Evolutionary conservation across 306 rosid species (phyloP).

Genomic region (Carpinus fangiana): DNA sequence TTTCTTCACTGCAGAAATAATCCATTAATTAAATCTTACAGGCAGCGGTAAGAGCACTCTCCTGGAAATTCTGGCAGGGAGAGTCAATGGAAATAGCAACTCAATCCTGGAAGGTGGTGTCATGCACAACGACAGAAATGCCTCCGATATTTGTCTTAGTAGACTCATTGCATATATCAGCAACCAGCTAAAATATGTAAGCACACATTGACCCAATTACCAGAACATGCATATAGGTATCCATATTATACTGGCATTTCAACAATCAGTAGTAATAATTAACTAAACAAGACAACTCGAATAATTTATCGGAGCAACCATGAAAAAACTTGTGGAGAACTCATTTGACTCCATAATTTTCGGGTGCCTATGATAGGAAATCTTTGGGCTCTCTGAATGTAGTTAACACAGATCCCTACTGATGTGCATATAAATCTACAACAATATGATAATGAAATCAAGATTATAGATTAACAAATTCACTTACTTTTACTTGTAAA

Average conservation of each 20-base stretch:
- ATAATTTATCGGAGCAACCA: neutral
- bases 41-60: constrained; percentile 11
- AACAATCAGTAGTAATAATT: neutral
- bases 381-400: no score
- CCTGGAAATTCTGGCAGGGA: constrained; percentile 12
- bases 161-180: constrained; percentile 16
- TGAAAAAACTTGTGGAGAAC: neutral
- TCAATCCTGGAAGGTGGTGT: constrained; percentile 3
- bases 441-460: neutral
- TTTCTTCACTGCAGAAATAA: neutral
- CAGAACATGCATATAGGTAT: neutral
- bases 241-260: neutral
- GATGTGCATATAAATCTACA: neutral
- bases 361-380: neutral
- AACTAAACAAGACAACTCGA: neutral
- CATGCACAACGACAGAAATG: neutral
- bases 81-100: constrained; percentile 1
- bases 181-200: neutral
- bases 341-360: neutral
- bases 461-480: neutral
- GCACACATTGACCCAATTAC: neutral
- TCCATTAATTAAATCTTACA: neutral
- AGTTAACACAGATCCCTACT: no score
- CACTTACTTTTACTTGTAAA: neutral
- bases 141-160: constrained; percentile 3